Evolutionary conservation across 148 eudicot species (phyloP).

Genomic region (Nepenthes gracilis): DNA sequence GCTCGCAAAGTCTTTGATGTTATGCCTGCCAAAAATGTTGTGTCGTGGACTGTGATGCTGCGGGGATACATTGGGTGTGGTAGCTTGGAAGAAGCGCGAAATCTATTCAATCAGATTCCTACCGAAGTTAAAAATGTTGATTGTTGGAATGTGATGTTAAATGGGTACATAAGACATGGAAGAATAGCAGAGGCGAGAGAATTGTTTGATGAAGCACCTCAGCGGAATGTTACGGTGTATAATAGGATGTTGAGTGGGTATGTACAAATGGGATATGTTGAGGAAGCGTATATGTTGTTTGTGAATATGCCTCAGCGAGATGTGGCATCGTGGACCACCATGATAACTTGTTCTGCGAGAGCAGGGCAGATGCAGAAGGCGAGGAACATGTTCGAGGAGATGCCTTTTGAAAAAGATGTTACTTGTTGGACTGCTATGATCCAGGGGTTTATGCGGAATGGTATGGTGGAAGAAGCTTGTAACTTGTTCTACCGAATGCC

Average conservation of each 20-base stretch:
- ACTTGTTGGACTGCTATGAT: constrained; percentile 48
- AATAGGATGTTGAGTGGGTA: constrained; percentile 60
- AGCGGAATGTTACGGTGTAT: constrained; percentile 25
- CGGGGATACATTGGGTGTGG: constrained; percentile 49
- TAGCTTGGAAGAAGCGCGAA: constrained; percentile 32
- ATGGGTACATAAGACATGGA: constrained; percentile 40
- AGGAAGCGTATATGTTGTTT: constrained; percentile 33
- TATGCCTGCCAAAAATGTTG: constrained; percentile 45
- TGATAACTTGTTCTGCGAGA: constrained; percentile 39
- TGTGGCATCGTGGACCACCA: constrained; percentile 51
- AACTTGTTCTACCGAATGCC: constrained; percentile 43
- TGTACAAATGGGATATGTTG: constrained; percentile 29
- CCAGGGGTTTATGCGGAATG: constrained; percentile 34
- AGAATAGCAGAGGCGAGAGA: constrained; percentile 29
- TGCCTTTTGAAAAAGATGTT: constrained; percentile 45
- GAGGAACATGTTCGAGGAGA: constrained; percentile 31
- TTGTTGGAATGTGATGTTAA: constrained; percentile 59
- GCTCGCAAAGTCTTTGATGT: constrained; percentile 38
- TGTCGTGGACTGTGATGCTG: constrained; percentile 62
- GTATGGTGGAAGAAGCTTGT: constrained; percentile 33
- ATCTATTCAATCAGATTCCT: constrained; percentile 34
- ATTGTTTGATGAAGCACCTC: constrained; percentile 26
- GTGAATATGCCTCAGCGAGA: constrained; percentile 32
- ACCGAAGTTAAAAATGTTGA: constrained; percentile 26
- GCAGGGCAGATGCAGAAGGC: constrained; percentile 36